Conservation (phyloP, 306 rosid genomes). For the Medicago arabica region DNA sequence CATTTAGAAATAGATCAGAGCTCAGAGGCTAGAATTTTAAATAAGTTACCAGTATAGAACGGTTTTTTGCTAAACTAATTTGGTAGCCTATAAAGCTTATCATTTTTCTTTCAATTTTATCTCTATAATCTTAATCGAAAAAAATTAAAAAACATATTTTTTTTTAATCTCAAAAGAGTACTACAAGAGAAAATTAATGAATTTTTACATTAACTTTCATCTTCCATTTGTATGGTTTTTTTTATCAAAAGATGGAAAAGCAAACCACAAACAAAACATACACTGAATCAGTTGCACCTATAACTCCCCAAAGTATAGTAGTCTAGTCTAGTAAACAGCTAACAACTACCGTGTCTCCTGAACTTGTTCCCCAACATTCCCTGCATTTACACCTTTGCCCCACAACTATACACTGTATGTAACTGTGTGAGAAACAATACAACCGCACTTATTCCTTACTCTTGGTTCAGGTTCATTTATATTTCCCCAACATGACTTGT, state of each 20-base stretch:
- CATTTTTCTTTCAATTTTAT: too few species aligned
- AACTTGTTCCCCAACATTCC: slow-evolving; percentile 41
- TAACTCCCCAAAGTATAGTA: not conserved
- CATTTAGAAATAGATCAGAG: too few species aligned
- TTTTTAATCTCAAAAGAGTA: too few species aligned
- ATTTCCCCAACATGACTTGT: slow-evolving; percentile 18
- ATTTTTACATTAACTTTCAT: too few species aligned
- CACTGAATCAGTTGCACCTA: slow-evolving; percentile 1
- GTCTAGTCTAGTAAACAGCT: slow-evolving; percentile 8
- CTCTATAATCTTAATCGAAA: too few species aligned
- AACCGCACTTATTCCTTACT: not conserved
- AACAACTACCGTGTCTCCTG: not conserved
- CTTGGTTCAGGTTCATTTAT: slow-evolving; percentile 1
- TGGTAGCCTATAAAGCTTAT: too few species aligned
- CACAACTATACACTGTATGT: slow-evolving; percentile 21
- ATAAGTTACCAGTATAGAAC: too few species aligned
- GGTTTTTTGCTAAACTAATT: too few species aligned
- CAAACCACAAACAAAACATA: slow-evolving; percentile 6
- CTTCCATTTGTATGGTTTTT: too few species aligned
- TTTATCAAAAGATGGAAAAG: not conserved
- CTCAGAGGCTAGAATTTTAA: too few species aligned
- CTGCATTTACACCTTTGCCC: slow-evolving; percentile 26
- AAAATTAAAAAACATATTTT: too few species aligned
- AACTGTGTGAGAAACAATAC: slow-evolving; percentile 2
- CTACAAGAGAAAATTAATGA: too few species aligned